phyloP scores from a whole-genome alignment of 176 grass and related monocot species.

The Panicum miliaceum region DNA sequence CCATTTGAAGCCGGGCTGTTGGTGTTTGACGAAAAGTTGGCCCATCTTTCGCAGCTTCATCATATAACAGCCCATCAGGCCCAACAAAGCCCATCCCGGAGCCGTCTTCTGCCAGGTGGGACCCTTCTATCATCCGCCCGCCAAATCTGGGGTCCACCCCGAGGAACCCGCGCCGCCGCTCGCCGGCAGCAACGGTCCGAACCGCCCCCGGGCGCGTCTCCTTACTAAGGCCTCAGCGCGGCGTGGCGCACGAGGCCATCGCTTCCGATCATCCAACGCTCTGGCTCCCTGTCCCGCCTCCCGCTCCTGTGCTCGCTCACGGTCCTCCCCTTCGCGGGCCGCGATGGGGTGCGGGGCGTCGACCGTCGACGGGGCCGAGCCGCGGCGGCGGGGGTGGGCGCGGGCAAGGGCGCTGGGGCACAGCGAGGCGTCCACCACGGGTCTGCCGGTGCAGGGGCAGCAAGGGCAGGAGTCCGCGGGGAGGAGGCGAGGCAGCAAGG shows the following conservation, averaged over 20 bases:
- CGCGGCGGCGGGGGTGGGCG: constrained; percentile 39
- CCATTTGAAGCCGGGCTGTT: neutral
- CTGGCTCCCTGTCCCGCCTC: neutral
- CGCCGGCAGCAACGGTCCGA: constrained; percentile 38
- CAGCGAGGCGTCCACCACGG: constrained; percentile 42
- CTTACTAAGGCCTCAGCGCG: constrained; percentile 32
- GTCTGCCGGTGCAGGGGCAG: neutral
- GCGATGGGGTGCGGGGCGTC: constrained; percentile 62
- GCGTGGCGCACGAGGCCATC: neutral
- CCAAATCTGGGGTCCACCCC: constrained; percentile 46
- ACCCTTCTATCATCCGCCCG: neutral
- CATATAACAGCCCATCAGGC: neutral
- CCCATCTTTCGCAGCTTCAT: neutral
- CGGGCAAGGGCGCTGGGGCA: constrained; percentile 20
- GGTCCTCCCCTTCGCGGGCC: constrained; percentile 11
- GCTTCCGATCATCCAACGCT: neutral
- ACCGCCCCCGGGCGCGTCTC: constrained; percentile 6
- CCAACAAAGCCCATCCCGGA: neutral
- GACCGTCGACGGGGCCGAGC: constrained; percentile 34
- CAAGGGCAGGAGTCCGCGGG: neutral
- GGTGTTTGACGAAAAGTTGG: neutral
- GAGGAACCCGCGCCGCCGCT: constrained; percentile 49
- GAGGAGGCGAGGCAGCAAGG: constrained; percentile 32
- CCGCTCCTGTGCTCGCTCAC: neutral
- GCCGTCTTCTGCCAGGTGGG: neutral